Evolutionary conservation across 768 basidiomycete species (phyloP).

Genomic region (Coprinellus micaceus): DNA sequence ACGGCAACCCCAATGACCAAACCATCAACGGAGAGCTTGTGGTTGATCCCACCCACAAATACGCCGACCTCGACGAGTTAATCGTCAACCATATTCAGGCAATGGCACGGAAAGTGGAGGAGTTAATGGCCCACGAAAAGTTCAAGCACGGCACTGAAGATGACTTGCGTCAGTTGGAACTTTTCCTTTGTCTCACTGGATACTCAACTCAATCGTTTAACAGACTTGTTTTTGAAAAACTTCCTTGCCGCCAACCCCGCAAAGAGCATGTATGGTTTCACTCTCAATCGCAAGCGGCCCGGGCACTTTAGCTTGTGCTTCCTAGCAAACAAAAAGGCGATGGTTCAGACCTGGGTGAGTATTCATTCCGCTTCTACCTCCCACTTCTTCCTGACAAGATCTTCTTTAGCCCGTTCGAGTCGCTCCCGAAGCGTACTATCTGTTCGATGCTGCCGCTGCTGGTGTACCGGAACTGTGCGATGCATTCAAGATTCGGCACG

Average conservation of each 20-base stretch:
- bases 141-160: slow-evolving; percentile 87
- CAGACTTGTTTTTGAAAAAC: slow-evolving; percentile 85
- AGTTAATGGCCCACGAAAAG: slow-evolving; percentile 92
- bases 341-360: slow-evolving; percentile 89
- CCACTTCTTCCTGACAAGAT: slow-evolving; percentile 5
- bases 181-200: not conserved
- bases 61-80: slow-evolving; percentile 92
- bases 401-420: slow-evolving; percentile 74
- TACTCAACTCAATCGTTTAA: slow-evolving; percentile 5
- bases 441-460: slow-evolving; percentile 86
- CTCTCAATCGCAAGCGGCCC: slow-evolving; percentile 81
- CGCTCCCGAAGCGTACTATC: slow-evolving; percentile 82
- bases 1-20: slow-evolving; percentile 69
- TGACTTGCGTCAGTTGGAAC: slow-evolving; percentile 73
- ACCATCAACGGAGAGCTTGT: slow-evolving; percentile 59
- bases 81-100: slow-evolving; percentile 96
- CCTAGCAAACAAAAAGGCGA: slow-evolving; percentile 85
- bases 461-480: slow-evolving; percentile 94
- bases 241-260: slow-evolving; percentile 91
- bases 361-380: slow-evolving; percentile 1
- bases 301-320: slow-evolving; percentile 95
- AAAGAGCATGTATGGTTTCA: slow-evolving; percentile 94
- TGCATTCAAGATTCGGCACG: slow-evolving; percentile 90
- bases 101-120: slow-evolving; percentile 89
- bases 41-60: slow-evolving; percentile 75